Base-by-base conservation (phyloP, 176 grass and related monocot genomes). In the Rhipidocladum racemiflorum region DNA sequence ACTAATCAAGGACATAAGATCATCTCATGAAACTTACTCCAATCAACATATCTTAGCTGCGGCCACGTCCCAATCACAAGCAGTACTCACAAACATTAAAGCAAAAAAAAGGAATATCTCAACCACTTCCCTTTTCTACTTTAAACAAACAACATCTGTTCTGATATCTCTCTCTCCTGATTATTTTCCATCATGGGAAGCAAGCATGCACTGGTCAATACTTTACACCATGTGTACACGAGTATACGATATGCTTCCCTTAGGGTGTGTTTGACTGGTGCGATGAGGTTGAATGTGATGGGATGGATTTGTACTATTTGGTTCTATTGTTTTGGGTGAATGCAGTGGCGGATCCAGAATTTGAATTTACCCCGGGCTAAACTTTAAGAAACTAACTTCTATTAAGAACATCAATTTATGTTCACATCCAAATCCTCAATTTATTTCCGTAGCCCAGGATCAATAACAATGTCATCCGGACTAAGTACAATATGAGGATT, bases 1-100 rank as follows among this genome's bases (percentile, higher is more conserved):
- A 78, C 29, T 70, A 61, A 70, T 27, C 55, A 73, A 65, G 35
- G 62, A 76, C 57, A 74, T 20, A 59, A 72, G 55, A 53, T 54
- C 67, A 23, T 72, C 12, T n/a, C 14, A 34, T 44, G 75, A 65
- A 65, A 55, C 18, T 51, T 54, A 53, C 18, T 54, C 57, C 36
- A 74, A 54, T 43, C 68, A 68, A 45, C 32, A n/a, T 34, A 59
- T 43, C 65, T 40, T 81, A 60, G 67, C 27, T 48, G 65, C 65
- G 55, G 59, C 46, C 34, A 46, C 49, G 43, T 84, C 49, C 3
- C 49, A 57, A 13, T 68, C 68, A 74, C 49, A 57, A 13, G 59
- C 68, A 74, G 6, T 64, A 42, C 18, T 51, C 30, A 16, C 4
- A 60, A 53, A 56, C 76, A 34, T 44, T 43, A 43, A 65, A 57